Evolutionary conservation across 2,329 filamentous ascomycete species (phyloP), one percentile per base, ranked within the genome.

Genomic region (Curvularia lunata): DNA sequence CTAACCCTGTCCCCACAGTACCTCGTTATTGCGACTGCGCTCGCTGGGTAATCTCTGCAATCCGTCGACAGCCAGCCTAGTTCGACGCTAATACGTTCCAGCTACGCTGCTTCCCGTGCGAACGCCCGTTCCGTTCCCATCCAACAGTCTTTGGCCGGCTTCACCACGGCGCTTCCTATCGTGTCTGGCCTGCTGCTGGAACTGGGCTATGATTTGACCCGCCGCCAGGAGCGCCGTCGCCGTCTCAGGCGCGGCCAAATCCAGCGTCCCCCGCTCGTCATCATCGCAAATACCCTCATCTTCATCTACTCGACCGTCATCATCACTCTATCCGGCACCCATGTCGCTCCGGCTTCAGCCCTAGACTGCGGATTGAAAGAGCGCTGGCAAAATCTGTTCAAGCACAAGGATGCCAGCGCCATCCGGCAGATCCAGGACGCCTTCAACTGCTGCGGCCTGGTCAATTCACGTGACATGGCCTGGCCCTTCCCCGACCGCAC

Each of bases 371-470:
- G 79, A 1, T 74, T 91, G n/a, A 78, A 85, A 8, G 77, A 77
- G 3, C 73, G 71, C 38, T 91, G 89, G 89, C 76, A 79, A 63
- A 61, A 57, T 2, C 69, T 90, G 56, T 91, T 80, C 65, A 71
- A 63, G 0, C 64, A 67, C 0, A 85, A 87, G 58, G 79, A 90
- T 53, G 80, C 61, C 0, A 66, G 69, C 5, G 73, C 80, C 1
- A 83, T 91, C 55, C 78, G 81, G 41, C 73, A 76, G 1, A 88
- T 92, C 49, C 89, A 92, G 67, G 86, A 91, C 68, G 73, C 81
- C 0, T 82, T 90, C 30, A 70, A 83, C 7, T 92, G 89, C 77
- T 92, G 89, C 64, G 89, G 89, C 0, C 79, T 90, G 32, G 81
- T 81, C 54, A 82, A 79, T 4, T 70, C 85, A 27, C 74, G 70